Conservation (phyloP, 1,284 basidiomycete genomes). For the Coriolopsis trogii region DNA sequence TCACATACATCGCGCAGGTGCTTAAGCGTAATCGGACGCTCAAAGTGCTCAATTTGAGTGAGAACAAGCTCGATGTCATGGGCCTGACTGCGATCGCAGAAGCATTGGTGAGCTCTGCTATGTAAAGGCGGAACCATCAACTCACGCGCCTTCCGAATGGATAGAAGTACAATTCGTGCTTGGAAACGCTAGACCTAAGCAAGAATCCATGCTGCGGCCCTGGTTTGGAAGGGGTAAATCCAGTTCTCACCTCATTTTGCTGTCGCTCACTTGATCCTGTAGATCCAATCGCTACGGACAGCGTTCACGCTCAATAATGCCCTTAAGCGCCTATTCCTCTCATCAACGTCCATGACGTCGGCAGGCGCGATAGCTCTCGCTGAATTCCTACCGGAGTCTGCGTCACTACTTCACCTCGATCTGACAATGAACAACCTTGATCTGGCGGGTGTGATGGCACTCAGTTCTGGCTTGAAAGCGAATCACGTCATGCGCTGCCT, state of each 20-base stretch:
- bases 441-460: constrained; percentile 90
- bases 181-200: constrained; percentile 94
- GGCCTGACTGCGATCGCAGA: constrained; percentile 87
- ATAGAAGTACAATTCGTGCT: constrained; percentile 92
- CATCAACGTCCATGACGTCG: constrained; percentile 81
- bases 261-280: neutral
- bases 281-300: constrained; percentile 88
- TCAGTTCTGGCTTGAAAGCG: constrained; percentile 81
- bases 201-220: constrained; percentile 94
- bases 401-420: constrained; percentile 87
- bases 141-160: neutral
- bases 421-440: constrained; percentile 83
- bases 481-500: constrained; percentile 90
- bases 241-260: neutral
- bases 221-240: constrained; percentile 80
- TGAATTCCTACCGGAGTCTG: constrained; percentile 93
- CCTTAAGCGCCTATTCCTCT: constrained; percentile 91
- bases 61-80: constrained; percentile 88
- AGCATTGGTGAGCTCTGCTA: constrained; percentile 66
- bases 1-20: constrained; percentile 92
- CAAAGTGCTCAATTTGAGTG: constrained; percentile 91
- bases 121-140: neutral
- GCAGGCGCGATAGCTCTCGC: constrained; percentile 93
- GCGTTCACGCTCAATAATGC: constrained; percentile 94
- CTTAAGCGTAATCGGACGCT: constrained; percentile 95